Evolutionary conservation across 768 basidiomycete species (phyloP), one percentile per base, ranked within the genome.

Genomic region (Suillus americanus): DNA sequence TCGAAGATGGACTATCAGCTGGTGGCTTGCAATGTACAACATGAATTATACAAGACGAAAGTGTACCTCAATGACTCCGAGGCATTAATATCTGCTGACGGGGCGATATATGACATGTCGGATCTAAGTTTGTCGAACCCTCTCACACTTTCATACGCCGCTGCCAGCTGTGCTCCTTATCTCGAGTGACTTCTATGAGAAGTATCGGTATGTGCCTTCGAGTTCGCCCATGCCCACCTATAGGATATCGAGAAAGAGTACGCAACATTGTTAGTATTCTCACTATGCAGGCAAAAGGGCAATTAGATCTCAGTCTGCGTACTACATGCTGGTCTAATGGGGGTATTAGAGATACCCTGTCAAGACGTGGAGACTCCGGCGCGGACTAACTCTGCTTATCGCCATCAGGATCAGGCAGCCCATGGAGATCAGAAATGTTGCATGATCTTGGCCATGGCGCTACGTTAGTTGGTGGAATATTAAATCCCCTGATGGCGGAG

Each of bases 21-120:
- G 38, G 56, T 38, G 37, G 37, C 57, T 59, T 59, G 25, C 57
- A 59, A 59, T 59, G 57, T 59, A 59, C 57, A 59, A 59, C 38
- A 59, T 5, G 10, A 59, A 41, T 28, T 28, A 40, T 59, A 28
- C 57, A 59, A 59, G 57, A 28, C 10, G 55, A 40, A 57, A 57
- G 25, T 59, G 40, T 40, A 59, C 38, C 57, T 59, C 38, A 28
- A 59, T 30, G 53, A 54, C 53, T 10, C 35, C 9, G 53, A 54
- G 53, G 53, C 53, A 33, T 28, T 50, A 16, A 28, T 50, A 50
- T 30, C 20, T 53, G 3, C 51, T 30, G 30, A 33, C 9, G 53
- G 30, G 18, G 30, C 18, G 0, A 54, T 33, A 20, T 54, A 54
- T 54, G 30, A 8, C 18, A 28, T 30, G 9, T 33, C 28, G 10